Conservation (phyloP, 1,284 basidiomycete genomes). For the Irpex sp. region DNA sequence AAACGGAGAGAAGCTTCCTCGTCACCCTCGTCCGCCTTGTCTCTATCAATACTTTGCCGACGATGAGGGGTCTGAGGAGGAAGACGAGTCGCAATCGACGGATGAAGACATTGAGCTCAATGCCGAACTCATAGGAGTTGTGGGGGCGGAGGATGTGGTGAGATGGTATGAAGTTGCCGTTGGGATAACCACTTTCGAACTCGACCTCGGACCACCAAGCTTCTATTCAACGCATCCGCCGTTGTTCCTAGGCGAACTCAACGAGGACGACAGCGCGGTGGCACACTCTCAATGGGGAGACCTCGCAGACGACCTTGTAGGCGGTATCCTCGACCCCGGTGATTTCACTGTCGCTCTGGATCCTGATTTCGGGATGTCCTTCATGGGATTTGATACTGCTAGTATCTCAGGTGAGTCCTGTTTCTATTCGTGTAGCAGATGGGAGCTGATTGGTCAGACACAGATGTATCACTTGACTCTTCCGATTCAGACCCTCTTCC, state of each 20-base stretch:
- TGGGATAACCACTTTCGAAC: conserved; percentile 17
- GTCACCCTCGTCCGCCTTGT: conserved; percentile 23
- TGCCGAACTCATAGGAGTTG: conserved; percentile 22
- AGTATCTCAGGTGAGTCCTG: conserved; percentile 12
- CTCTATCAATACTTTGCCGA: conserved; percentile 23
- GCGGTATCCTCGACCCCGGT: conserved; percentile 21
- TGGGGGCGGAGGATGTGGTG: conserved; percentile 23
- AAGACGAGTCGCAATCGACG: not conserved
- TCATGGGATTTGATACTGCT: conserved; percentile 12
- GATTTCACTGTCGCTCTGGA: conserved; percentile 10
- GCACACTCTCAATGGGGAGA: conserved; percentile 21
- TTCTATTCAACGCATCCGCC: conserved; percentile 1
- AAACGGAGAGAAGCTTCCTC: conserved; percentile 9
- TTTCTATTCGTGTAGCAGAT: conserved; percentile 13
- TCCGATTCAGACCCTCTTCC: conserved; percentile 26
- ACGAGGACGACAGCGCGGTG: conserved; percentile 9
- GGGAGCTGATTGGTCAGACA: conserved; percentile 22
- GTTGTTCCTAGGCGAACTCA: conserved; percentile 3
- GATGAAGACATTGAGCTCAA: conserved; percentile 23
- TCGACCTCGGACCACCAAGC: not conserved
- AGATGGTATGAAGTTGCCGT: conserved; percentile 26
- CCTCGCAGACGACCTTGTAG: conserved; percentile 20
- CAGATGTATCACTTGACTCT: conserved; percentile 24
- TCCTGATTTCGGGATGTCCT: conserved; percentile 7
- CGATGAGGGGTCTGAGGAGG: conserved; percentile 11